Evolutionary conservation across 2,329 filamentous ascomycete genomes (phyloP), one percentile per base, ranked within the genome.

Genomic region (Fusarium citri): DNA sequence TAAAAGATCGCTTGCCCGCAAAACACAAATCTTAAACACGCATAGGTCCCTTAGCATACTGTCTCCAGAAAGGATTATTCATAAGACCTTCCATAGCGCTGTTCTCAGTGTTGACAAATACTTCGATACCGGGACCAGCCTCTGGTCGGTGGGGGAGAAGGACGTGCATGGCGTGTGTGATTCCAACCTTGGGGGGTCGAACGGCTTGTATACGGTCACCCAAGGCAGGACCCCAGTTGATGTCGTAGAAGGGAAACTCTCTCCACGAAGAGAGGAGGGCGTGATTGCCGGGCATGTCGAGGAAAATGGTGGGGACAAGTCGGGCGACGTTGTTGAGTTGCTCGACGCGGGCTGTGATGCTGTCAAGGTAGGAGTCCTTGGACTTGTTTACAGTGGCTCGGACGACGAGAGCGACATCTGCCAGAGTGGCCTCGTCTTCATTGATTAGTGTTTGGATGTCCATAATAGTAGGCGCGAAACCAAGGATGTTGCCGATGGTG

Each of bases 221-320:
- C 3, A 64, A 16, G 0, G 26, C 59, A n/a, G 59, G 31, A 3
- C 61, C 61, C 61, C 61, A 64, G n/a, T 59, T 55, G 3, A 64
- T 48, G 5, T 64, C 40, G n/a, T 64, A 64, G 11, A 64, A 64
- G 0, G 51, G 45, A 20, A 64, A 64, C 22, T 64, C 61, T 37
- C 61, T 57, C 61, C 61, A 64, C 1, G 61, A 64, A 1, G 61
- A 64, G 4, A 64, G 20, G 3, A 64, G n/a, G 2, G 25, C 51
- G 16, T 64, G 61, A 1, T 58, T 64, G 3, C 61, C 61, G 0
- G 61, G 61, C 61, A 64, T 64, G 7, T 64, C 61, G 0, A 64
- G 25, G 14, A 64, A 64, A 1, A 64, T 46, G 2, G 22, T 43
- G 2, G 61, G 61, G 3, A 64, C 23, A 1, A 64, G 7, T 11